Evolutionary conservation across 1,139 yeast species (phyloP).

Genomic region (Kurtzmaniella quercitrusa): DNA sequence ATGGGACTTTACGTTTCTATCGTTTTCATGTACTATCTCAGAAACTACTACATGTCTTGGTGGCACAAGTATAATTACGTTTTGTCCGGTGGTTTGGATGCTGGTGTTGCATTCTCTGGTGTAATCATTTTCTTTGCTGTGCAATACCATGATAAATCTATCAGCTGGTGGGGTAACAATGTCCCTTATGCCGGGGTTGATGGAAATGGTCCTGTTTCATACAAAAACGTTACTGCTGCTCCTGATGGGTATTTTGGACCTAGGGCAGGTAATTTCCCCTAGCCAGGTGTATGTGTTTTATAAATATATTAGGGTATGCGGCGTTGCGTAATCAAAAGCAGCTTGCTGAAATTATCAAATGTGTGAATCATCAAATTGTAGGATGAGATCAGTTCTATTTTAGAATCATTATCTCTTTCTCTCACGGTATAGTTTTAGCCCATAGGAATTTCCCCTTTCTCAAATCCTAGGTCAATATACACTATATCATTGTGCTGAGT

Average conservation of each 20-base stretch:
- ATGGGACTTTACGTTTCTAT: conserved; percentile 39
- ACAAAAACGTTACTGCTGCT: conserved; percentile 16
- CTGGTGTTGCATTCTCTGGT: conserved; percentile 52
- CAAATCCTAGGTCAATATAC: no score
- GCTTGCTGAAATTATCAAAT: no score
- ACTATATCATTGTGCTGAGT: no score
- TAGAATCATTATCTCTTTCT: no score
- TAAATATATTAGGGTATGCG: neutral
- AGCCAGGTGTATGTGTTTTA: neutral
- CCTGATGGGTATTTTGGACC: conserved; percentile 47
- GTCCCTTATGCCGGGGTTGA: conserved; percentile 43
- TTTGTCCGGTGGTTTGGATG: conserved; percentile 43
- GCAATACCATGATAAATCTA: conserved; percentile 32
- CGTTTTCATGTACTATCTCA: conserved; percentile 45
- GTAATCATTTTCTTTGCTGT: conserved; percentile 54
- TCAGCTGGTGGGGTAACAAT: conserved; percentile 61
- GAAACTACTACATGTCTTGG: conserved; percentile 43
- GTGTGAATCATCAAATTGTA: no score
- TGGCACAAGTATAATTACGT: conserved; percentile 60
- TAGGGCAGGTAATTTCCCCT: conserved; percentile 27
- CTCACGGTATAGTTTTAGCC: no score
- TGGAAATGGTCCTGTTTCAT: conserved; percentile 14
- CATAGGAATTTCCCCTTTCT: no score
- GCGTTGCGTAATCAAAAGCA: no score
- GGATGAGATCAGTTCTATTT: no score